These are phyloP conservation scores for Lachnellula suecica DNA, from an alignment of 2,329 filamentous ascomycete genomes.

Conservation along the genomic window DNA sequence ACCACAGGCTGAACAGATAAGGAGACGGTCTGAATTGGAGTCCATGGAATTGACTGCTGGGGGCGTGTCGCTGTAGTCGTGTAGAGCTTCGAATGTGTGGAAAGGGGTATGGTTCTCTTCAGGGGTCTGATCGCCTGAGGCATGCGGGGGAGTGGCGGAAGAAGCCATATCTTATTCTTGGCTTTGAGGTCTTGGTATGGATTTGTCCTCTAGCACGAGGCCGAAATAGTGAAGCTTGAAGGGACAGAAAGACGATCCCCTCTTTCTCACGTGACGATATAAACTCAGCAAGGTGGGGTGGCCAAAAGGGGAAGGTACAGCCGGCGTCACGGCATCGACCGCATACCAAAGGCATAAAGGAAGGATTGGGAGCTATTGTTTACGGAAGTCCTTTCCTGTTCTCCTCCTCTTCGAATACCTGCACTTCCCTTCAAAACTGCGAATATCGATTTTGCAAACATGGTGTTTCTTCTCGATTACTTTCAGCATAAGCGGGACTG, in stretches of 20 bases:
- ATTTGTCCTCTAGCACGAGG: too few species aligned
- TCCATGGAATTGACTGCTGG: conserved; percentile 11
- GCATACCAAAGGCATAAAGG: conserved; percentile 10
- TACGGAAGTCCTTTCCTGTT: conserved; percentile 1
- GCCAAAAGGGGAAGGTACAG: conserved; percentile 20
- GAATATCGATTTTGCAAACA: too few species aligned
- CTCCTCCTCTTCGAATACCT: not conserved
- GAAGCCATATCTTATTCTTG: too few species aligned
- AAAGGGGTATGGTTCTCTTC: not conserved
- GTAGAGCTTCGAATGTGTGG: conserved; percentile 20
- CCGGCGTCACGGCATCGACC: conserved; percentile 10
- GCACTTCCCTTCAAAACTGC: too few species aligned
- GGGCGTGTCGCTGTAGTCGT: conserved; percentile 20
- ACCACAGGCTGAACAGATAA: conserved; percentile 68
- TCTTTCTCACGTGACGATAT: not conserved
- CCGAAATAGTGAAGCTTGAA: not conserved
- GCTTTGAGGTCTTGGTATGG: too few species aligned
- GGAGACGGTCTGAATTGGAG: conserved; percentile 33
- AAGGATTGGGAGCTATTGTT: too few species aligned
- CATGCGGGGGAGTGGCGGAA: too few species aligned
- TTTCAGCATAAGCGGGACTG: conserved; percentile 34
- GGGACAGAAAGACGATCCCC: too few species aligned
- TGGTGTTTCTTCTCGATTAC: conserved; percentile 34
- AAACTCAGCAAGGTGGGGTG: not conserved
- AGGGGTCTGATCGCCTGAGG: too few species aligned